A percentile compares a stretch with the other conserved stretches of the same genome.
These are phyloP conservation scores for Hevea brasiliensis DNA, from an alignment of 345 rosid species.

Conservation along the genomic window DNA sequence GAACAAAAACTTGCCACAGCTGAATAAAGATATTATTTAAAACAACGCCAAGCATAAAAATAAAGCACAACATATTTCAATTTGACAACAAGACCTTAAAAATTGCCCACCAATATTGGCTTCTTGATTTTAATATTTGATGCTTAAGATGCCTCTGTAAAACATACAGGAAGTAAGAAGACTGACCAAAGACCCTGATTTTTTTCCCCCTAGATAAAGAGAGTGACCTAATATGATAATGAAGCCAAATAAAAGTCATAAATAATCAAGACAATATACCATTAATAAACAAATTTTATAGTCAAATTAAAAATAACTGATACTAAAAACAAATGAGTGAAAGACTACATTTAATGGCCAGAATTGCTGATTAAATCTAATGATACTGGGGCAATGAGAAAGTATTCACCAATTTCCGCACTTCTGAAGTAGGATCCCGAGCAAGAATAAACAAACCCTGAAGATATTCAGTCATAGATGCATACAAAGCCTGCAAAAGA, in stretches of 20 bases:
- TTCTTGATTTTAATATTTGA: not conserved
- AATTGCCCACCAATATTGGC: not conserved
- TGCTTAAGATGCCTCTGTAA: not conserved
- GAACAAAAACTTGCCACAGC: not conserved
- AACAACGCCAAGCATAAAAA: not conserved
- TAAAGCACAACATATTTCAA: not conserved
- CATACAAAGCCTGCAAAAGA: conserved; percentile 63
- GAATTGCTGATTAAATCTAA: not conserved
- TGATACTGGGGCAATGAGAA: conserved; percentile 8
- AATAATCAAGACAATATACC: not conserved
- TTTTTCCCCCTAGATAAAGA: not conserved
- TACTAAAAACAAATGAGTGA: not conserved
- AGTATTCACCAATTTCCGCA: conserved; percentile 53
- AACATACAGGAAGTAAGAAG: not conserved
- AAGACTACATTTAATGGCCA: not conserved
- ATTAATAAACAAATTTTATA: not conserved
- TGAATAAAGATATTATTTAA: not conserved
- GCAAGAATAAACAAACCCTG: conserved; percentile 89
- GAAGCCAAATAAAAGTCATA: not conserved
- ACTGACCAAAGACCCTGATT: not conserved
- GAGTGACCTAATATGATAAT: not conserved
- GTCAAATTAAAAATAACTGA: not conserved
- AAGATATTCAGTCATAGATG: conserved; percentile 57
- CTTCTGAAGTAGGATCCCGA: conserved; percentile 76
- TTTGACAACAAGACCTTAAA: not conserved